phyloP scores from a whole-genome alignment of 78 protist genomes.

The Chrysochromulina tobinii region DNA sequence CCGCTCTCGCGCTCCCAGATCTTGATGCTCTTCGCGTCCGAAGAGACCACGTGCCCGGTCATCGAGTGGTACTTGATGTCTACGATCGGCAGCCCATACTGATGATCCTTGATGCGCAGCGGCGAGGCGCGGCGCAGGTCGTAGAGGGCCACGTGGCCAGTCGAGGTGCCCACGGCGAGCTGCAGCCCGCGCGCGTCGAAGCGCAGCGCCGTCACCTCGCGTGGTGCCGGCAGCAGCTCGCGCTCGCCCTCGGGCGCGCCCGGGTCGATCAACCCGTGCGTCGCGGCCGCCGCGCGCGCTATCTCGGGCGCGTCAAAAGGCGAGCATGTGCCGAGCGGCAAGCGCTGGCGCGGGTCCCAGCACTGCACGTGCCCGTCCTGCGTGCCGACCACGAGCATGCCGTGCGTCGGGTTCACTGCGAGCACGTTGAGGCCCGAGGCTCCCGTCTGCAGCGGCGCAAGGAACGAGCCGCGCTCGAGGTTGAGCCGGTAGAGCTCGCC shows the following conservation, averaged over 20 bases:
- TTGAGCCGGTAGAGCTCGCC: constrained; percentile 76
- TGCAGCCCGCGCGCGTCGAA: constrained; percentile 69
- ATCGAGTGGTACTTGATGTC: constrained; percentile 64
- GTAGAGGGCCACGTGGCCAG: constrained; percentile 80
- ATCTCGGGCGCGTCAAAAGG: background rate
- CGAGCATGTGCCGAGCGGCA: background rate
- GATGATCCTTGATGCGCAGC: constrained; percentile 78
- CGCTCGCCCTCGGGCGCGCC: too few relatives aligned
- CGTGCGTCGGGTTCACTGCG: constrained; percentile 36
- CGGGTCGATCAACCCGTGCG: too few relatives aligned
- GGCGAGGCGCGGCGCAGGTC: constrained; percentile 79
- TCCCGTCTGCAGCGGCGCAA: constrained; percentile 64
- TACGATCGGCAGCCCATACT: constrained; percentile 77
- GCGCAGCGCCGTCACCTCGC: constrained; percentile 34
- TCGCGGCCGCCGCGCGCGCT: too few relatives aligned
- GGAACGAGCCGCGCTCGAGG: constrained; percentile 86
- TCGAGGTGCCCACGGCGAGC: constrained; percentile 82
- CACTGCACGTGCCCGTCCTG: constrained; percentile 51
- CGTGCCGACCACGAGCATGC: constrained; percentile 60
- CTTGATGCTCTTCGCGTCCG: constrained; percentile 70
- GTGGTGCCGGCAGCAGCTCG: too few relatives aligned
- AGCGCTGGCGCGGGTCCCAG: constrained; percentile 48
- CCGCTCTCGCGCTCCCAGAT: constrained; percentile 65
- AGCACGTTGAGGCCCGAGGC: constrained; percentile 58
- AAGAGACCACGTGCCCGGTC: constrained; percentile 36